Evolutionary conservation across 2,329 filamentous ascomycete genomes (phyloP).

Genomic region (Microdochium trichocladiopsis): DNA sequence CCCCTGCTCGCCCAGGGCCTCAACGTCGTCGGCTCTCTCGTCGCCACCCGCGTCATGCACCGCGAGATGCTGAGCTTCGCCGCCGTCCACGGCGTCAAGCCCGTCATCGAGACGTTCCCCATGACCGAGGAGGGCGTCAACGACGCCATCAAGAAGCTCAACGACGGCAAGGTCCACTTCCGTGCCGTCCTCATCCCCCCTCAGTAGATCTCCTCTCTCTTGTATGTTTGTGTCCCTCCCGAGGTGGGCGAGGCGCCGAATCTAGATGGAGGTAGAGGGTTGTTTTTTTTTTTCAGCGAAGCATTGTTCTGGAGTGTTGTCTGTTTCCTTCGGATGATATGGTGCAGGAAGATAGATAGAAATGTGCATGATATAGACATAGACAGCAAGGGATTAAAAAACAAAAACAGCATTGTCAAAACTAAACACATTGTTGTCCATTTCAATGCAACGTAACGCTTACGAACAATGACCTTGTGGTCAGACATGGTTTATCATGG

Average conservation of each 20-base stretch:
- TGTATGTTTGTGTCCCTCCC: too few species aligned
- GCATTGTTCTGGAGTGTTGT: neutral
- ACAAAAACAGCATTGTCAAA: too few species aligned
- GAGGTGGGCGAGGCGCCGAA: neutral
- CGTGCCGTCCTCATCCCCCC: slow-evolving; percentile 20
- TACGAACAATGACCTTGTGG: too few species aligned
- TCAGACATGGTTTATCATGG: too few species aligned
- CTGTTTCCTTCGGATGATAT: neutral
- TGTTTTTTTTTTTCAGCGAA: neutral
- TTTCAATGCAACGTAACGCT: too few species aligned
- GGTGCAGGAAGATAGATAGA: neutral
- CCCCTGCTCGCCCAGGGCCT: slow-evolving; percentile 43
- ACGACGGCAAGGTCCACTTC: slow-evolving; percentile 24
- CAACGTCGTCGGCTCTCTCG: slow-evolving; percentile 45
- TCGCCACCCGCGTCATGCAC: slow-evolving; percentile 44
- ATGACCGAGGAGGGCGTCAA: slow-evolving; percentile 33
- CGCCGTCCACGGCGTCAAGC: slow-evolving; percentile 44
- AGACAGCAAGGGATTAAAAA: too few species aligned
- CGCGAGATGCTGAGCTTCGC: slow-evolving; percentile 51
- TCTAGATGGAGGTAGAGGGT: neutral
- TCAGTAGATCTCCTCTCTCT: neutral
- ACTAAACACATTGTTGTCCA: too few species aligned
- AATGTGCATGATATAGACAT: too few species aligned
- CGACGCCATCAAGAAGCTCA: slow-evolving; percentile 24
- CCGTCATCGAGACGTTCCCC: slow-evolving; percentile 46